These are phyloP conservation scores for Cryphonectria parasitica DNA, from an alignment of 2,329 filamentous ascomycete genomes.

Conservation along the genomic window DNA sequence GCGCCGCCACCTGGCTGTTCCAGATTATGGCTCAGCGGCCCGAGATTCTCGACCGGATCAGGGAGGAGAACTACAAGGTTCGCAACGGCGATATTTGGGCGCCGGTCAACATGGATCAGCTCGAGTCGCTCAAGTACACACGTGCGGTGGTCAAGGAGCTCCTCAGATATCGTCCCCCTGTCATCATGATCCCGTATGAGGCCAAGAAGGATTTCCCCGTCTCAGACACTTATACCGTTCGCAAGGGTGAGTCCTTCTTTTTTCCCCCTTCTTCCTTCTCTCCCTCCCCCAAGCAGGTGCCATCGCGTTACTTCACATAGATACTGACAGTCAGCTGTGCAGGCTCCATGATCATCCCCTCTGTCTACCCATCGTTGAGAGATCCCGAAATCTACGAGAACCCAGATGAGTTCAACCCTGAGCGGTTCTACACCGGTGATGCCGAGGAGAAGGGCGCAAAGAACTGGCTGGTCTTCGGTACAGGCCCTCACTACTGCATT, in stretches of 20 bases:
- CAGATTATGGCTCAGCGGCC: conserved; percentile 92
- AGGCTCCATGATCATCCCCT: conserved; percentile 91
- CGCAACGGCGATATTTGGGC: conserved; percentile 76
- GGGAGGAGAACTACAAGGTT: conserved; percentile 82
- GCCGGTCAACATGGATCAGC: conserved; percentile 77
- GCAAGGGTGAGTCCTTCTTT: conserved; percentile 65
- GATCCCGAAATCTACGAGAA: conserved; percentile 91
- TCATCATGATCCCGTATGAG: conserved; percentile 95
- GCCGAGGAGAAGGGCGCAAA: conserved; percentile 85
- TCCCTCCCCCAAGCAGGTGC: background rate
- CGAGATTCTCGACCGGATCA: conserved; percentile 86
- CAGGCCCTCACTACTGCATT: conserved; percentile 93
- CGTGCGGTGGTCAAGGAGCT: conserved; percentile 90
- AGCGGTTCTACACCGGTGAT: conserved; percentile 87
- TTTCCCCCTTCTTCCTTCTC: no score
- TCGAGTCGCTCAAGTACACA: conserved; percentile 89
- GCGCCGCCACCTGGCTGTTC: conserved; percentile 92
- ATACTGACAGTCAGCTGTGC: conserved; percentile 32
- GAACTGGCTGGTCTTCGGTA: conserved; percentile 97
- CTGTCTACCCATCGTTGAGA: conserved; percentile 86
- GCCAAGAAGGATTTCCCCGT: conserved; percentile 96
- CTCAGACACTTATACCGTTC: conserved; percentile 83
- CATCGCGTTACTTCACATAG: background rate
- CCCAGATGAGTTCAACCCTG: conserved; percentile 86
- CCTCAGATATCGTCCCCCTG: conserved; percentile 90